phyloP scores from a whole-genome alignment of 2,329 filamentous ascomycete species.

The Pezicula radicicola region DNA sequence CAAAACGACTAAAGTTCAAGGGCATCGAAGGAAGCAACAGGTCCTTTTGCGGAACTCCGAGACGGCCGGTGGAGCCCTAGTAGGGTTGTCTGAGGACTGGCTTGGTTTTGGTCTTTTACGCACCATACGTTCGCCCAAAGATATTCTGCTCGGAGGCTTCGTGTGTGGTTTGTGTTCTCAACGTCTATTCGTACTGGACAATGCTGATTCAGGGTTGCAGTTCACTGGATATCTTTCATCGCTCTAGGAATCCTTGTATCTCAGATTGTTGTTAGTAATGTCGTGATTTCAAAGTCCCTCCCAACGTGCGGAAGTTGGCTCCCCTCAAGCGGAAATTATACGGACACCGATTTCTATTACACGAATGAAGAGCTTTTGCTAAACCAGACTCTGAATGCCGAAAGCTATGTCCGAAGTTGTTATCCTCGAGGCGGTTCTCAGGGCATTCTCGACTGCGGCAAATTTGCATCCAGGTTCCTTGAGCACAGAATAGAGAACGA shows the following conservation, averaged over 20 bases:
- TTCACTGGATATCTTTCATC: conserved; percentile 3
- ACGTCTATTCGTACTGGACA: too few relatives aligned
- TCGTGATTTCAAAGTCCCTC: conserved; percentile 1
- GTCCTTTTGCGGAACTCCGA: conserved; percentile 4
- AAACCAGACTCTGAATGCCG: conserved; percentile 4
- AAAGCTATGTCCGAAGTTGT: conserved; percentile 7
- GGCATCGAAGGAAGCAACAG: conserved; percentile 1
- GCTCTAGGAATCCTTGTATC: conserved; percentile 4
- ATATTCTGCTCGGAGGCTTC: neutral
- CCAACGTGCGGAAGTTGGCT: neutral
- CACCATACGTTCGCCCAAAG: neutral
- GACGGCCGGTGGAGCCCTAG: conserved; percentile 1
- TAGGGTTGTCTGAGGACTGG: conserved; percentile 1
- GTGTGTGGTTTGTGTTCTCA: too few relatives aligned
- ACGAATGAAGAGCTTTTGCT: neutral
- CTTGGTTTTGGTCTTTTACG: neutral
- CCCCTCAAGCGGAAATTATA: neutral
- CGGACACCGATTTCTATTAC: neutral
- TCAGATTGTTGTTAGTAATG: conserved; percentile 3
- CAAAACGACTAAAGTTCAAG: neutral
- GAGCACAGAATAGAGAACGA: neutral
- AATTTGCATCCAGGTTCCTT: neutral
- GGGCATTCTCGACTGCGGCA: conserved; percentile 1
- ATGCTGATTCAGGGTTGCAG: too few relatives aligned
- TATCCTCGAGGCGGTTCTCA: conserved; percentile 1